Base-by-base conservation (phyloP, 2,329 filamentous ascomycete species). In the Ophiostoma novo-ulmi region DNA sequence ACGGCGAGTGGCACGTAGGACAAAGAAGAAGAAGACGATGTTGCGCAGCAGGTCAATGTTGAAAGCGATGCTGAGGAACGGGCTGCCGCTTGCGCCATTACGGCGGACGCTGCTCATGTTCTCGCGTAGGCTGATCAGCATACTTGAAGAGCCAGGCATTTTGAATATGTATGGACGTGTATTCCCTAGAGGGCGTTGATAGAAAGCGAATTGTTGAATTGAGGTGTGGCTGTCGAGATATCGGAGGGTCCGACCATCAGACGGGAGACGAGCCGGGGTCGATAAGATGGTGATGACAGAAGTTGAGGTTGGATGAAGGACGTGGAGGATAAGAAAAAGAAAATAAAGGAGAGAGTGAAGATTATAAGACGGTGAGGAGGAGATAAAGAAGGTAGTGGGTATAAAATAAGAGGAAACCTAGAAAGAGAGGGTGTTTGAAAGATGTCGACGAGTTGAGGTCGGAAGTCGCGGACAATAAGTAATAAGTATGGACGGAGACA, bases 1-100 rank as follows among this genome's bases (percentile, higher is more conserved):
- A 77, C 91, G 91, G 74, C 93, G 91, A 41, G 90, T 87, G 84
- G 93, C 91, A 78, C 94, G 90, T 67, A 97, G 83, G 72, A 97
- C 79, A 81, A 98, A 97, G 75, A 97, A 86, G 77, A 94, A 85
- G 80, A 98, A 97, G 76, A 98, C 83, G 72, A 97, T 83, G 78
- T 97, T 97, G 70, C 92, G 91, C 73, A 97, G 77, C 89, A 92
- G 77, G 75, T 92, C 89, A 70, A 92, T 78, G 77, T 90, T 92
- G 73, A 91, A 77, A 61, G 55, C 48, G 52, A 89, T 79, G 39
- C 65, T 67, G 72, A 86, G 81, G 76, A 88, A 78, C 76, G 87
- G 85, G 76, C 85, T 84, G 66, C 20, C 71, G 82, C 82, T 66
- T 85, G 84, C 72, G 20, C 66, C 38, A 13, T 84, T 82, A 72